Conservation (phyloP, 139 green algal genomes). For the Chlamydomonas sp. region DNA sequence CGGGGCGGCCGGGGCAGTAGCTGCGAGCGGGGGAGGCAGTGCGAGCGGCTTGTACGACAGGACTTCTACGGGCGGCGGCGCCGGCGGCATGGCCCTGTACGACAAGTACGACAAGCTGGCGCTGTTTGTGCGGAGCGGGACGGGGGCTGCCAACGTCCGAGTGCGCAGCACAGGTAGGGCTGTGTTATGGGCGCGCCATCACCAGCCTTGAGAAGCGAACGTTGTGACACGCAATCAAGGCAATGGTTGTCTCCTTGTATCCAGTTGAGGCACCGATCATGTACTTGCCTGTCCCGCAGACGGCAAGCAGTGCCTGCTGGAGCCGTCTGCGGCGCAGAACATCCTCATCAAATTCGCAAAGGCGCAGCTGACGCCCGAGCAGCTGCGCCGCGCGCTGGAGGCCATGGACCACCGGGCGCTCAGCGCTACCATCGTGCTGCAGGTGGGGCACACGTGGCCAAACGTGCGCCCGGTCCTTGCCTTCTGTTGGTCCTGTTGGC, state of each 20-base stretch:
- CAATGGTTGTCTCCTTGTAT: too few species aligned
- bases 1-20: too few species aligned
- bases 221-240: too few species aligned
- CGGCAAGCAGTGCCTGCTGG: constrained; percentile 8
- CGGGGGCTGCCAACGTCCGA: neutral
- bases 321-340: constrained; percentile 20
- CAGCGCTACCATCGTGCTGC: constrained; percentile 18
- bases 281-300: neutral
- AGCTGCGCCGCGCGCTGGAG: constrained; percentile 16
- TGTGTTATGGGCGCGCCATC: too few species aligned
- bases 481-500: too few species aligned
- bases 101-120: constrained; percentile 13
- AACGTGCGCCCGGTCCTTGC: too few species aligned
- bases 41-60: too few species aligned
- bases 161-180: neutral
- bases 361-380: neutral
- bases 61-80: too few species aligned
- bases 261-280: neutral
- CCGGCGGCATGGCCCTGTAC: too few species aligned
- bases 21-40: too few species aligned
- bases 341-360: constrained; percentile 39
- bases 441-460: neutral
- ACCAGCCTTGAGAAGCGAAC: too few species aligned
- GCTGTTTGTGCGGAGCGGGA: neutral
- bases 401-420: constrained; percentile 12